phyloP scores from a whole-genome alignment of 768 basidiomycete genomes.

The Hygrophorus russula region DNA sequence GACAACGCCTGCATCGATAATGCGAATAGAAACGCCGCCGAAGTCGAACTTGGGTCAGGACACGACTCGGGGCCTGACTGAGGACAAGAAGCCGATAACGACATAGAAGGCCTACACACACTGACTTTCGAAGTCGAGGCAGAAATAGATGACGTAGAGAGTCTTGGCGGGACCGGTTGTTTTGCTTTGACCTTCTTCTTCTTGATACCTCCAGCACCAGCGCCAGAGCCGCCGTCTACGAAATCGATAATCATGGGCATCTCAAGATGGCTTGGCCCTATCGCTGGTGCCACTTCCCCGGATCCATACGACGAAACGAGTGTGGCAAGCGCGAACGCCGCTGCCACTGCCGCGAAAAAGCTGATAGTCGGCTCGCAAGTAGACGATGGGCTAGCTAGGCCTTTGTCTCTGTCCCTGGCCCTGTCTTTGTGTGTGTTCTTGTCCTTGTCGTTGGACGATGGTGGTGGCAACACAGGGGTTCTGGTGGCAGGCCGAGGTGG shows the following conservation, averaged over 20 bases:
- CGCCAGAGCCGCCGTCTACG: neutral
- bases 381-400: neutral
- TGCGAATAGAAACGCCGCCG: constrained; percentile 4
- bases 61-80: neutral
- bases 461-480: neutral
- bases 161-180: too few relatives aligned
- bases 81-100: too few relatives aligned
- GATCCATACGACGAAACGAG: constrained; percentile 3
- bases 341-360: constrained; percentile 50
- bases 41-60: neutral
- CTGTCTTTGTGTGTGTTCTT: too few relatives aligned
- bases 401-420: neutral
- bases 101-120: too few relatives aligned
- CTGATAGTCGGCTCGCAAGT: constrained; percentile 16
- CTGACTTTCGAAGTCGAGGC: too few relatives aligned
- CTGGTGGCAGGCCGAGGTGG: neutral
- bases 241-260: neutral
- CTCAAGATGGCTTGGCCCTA: neutral
- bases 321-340: constrained; percentile 50
- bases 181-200: neutral
- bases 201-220: neutral
- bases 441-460: too few relatives aligned
- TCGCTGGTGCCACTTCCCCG: neutral
- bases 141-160: too few relatives aligned
- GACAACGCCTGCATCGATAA: constrained; percentile 7